Evolutionary conservation across 768 basidiomycete species (phyloP).

Genomic region (Russula compacta): DNA sequence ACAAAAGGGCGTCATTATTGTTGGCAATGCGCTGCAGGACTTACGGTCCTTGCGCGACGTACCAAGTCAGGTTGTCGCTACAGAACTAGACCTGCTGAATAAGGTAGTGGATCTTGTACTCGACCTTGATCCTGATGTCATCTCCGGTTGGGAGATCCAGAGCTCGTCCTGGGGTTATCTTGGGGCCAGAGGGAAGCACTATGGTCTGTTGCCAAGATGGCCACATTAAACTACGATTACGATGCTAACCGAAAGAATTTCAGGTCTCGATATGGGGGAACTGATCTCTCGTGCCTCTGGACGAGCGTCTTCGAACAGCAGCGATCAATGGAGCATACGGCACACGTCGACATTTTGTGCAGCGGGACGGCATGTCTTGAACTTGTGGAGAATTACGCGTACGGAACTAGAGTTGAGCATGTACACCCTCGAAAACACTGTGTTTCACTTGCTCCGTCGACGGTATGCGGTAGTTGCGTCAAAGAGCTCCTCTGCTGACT

Average conservation of each 20-base stretch:
- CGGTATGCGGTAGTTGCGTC: conserved; percentile 39
- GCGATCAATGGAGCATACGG: conserved; percentile 60
- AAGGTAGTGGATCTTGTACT: conserved; percentile 60
- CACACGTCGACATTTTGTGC: conserved; percentile 80
- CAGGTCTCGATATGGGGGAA: conserved; percentile 67
- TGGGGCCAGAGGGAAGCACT: conserved; percentile 48
- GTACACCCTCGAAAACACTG: conserved; percentile 88
- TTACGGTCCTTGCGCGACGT: conserved; percentile 35
- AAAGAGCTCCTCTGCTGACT: not conserved
- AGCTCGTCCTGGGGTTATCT: conserved; percentile 87
- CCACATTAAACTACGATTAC: not conserved
- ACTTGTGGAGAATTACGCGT: conserved; percentile 88
- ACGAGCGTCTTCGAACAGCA: conserved; percentile 29
- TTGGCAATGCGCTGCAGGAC: conserved; percentile 34
- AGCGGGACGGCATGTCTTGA: conserved; percentile 82
- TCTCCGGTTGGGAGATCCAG: conserved; percentile 91
- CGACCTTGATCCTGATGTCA: conserved; percentile 81
- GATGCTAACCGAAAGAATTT: not conserved
- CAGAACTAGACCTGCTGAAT: conserved; percentile 79
- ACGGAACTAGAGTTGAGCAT: conserved; percentile 66
- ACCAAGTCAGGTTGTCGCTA: conserved; percentile 44
- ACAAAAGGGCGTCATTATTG: conserved; percentile 45
- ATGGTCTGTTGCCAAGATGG: conserved; percentile 37
- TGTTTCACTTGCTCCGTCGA: conserved; percentile 65
- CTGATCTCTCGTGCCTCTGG: conserved; percentile 67